Evolutionary conservation across 2,329 filamentous ascomycete genomes (phyloP).

Genomic region (Pseudogymnoascus sp.): DNA sequence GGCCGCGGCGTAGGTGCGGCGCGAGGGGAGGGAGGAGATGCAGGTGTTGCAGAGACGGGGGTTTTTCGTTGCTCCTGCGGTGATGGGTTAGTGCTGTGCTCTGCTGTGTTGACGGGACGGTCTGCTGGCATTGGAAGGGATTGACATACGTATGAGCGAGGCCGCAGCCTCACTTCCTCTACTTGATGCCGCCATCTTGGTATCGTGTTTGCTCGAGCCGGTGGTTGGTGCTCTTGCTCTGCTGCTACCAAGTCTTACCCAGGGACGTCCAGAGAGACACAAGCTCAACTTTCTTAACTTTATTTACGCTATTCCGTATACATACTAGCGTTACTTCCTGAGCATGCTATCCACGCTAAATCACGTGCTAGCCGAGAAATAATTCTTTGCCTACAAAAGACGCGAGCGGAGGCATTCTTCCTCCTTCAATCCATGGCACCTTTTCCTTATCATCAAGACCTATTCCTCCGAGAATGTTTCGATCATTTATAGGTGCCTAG

Average conservation of each 20-base stretch:
- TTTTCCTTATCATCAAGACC: constrained; percentile 93
- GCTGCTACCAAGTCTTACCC: background rate
- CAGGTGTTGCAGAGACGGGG: constrained; percentile 22
- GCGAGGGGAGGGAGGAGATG: constrained; percentile 16
- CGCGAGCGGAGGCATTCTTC: constrained; percentile 21
- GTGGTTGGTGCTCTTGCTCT: constrained; percentile 1
- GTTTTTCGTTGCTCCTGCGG: constrained; percentile 21
- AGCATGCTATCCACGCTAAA: background rate
- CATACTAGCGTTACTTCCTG: background rate
- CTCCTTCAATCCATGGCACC: constrained; percentile 53
- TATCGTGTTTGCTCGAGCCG: constrained; percentile 5
- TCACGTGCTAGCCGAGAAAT: constrained; percentile 12
- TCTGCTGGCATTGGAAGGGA: background rate
- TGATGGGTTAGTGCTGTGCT: background rate
- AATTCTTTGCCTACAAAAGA: constrained; percentile 4
- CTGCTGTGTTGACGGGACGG: background rate
- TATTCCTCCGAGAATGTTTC: constrained; percentile 64
- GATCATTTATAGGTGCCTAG: constrained; percentile 92
- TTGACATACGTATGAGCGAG: constrained; percentile 41
- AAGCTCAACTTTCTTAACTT: constrained; percentile 9
- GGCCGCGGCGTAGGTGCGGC: constrained; percentile 23
- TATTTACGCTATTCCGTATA: background rate
- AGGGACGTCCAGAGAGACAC: background rate
- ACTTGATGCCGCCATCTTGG: constrained; percentile 45
- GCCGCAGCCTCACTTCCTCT: constrained; percentile 44